Base-by-base conservation (phyloP, 805 yeast species). In the Saturnispora diversa region DNA sequence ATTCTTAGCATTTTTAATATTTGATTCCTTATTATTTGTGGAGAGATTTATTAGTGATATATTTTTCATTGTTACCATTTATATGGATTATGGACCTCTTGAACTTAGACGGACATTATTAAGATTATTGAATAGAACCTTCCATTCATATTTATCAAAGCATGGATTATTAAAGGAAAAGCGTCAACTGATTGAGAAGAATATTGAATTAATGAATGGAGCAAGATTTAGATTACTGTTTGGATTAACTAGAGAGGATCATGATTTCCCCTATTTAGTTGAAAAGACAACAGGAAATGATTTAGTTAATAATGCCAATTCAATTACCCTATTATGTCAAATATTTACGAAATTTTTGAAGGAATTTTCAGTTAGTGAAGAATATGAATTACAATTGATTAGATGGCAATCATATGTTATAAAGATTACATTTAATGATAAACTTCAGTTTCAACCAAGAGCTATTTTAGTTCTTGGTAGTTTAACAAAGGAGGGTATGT, bases 401-500 rank as follows among this genome's bases (percentile, higher is more conserved):
- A 70, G 79, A 44, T 84, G 86, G 82, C 71, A 74, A 44, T 68
- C 80, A 27, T 70, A 73, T 48, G 72, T 80, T 4, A 64, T 78
- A 44, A 79, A 75, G 47, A 71, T 83, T 15, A 77, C 84, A 0
- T 77, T 78, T 51, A 62, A 65, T 34, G 59, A 65, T 3, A 66
- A 68, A 20, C 74, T 84, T 0, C 70, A 78, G 27, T 66, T 83
- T 37, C 84, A 82, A 50, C 73, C 75, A 5, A 66, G 90, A 40
- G 84, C 87, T 0, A 62, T 80, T 46, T 63, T 84, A 46, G 71
- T 83, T 5, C 66, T 84, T 13, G 92, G 95, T 29, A 74, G 80
- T 27, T 57, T 85, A 32, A 70, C 84, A 0, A 74, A 73, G 45
- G 60, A 66, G 10, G 86, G 85, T 21, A 72, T 81, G 20, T 74